Base-by-base conservation (phyloP, 139 green algal species). In the Picochlorum sp. region DNA sequence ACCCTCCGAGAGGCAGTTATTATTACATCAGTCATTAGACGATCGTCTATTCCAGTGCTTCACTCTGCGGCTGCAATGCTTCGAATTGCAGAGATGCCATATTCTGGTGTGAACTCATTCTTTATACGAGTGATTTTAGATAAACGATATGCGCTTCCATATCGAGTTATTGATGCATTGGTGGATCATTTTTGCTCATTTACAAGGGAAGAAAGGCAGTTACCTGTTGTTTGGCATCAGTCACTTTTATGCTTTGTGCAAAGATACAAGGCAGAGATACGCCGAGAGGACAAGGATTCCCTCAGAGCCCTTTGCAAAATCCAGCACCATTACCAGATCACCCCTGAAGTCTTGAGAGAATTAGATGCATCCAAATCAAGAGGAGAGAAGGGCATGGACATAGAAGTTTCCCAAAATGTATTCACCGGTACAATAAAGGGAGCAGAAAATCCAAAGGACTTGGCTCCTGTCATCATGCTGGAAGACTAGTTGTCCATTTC, bases 161-260 rank as follows among this genome's bases (percentile, higher is more conserved):
- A 95, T 79, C 79, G 84, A 66, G 81, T 86, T 34, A 58, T 83
- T 15, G 84, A 83, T 52, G 68, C 65, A 4, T 47, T 86, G 34
- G 83, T 93, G 24, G 83, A 90, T 65, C 87, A 94, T 74, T 98
- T 96, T 63, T 45, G 80, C 65, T 61, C 68, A 3, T 95, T 95
- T 63, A 47, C 60, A 11, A 70, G 80, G 13, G 93, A 98, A 47
- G 78, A 91, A 75, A 79, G 90, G 10, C 14, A 77, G 61, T 84
- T 98, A 78, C 94, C 94, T 6, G 94, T 98, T n/a, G 88, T 99
- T 44, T 99, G 94, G 94, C 94, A 98, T 70, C 92, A 97, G 72
- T 69, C 75, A 5, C 73, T 99, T 66, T 86, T 99, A 16, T 86
- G 71, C 67, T 98, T 99, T 66, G 81, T 98, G 57, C 91, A 97